Evolutionary conservation across 2,329 filamentous ascomycete genomes (phyloP).

Genomic region (Hortaea werneckii): DNA sequence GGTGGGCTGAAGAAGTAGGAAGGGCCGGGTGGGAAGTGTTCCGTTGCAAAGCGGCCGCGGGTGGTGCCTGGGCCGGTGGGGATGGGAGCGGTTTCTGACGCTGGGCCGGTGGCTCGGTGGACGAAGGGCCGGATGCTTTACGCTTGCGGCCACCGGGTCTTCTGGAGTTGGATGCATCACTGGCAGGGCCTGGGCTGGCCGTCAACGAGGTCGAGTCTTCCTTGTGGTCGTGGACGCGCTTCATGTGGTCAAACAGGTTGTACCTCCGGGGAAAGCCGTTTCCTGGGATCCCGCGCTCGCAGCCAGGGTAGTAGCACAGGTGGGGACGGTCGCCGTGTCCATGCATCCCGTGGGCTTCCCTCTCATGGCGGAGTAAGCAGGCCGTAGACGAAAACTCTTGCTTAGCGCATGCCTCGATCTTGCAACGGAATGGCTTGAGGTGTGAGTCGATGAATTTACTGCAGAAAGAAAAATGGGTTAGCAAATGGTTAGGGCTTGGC

Average conservation of each 20-base stretch:
- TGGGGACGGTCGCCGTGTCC: slow-evolving; percentile 89
- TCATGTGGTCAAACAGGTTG: slow-evolving; percentile 97
- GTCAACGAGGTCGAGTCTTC: slow-evolving; percentile 7
- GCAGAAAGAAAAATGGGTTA: slow-evolving; percentile 5
- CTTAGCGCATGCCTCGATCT: slow-evolving; percentile 70
- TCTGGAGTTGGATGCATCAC: slow-evolving; percentile 1
- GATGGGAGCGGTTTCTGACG: slow-evolving; percentile 1
- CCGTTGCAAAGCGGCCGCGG: background rate
- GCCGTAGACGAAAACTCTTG: slow-evolving; percentile 90
- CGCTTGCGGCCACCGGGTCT: slow-evolving; percentile 18
- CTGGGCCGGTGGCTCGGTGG: slow-evolving; percentile 13
- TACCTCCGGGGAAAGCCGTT: slow-evolving; percentile 91
- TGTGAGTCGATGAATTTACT: slow-evolving; percentile 98
- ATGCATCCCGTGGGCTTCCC: slow-evolving; percentile 91
- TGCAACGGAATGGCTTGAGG: slow-evolving; percentile 92
- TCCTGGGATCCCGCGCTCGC: slow-evolving; percentile 69
- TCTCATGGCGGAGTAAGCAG: slow-evolving; percentile 86
- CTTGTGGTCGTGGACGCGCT: slow-evolving; percentile 67
- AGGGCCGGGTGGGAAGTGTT: background rate
- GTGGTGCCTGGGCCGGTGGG: background rate
- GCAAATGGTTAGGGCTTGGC: background rate
- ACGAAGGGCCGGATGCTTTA: slow-evolving; percentile 13
- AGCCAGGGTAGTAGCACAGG: slow-evolving; percentile 77
- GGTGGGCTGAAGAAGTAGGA: background rate
- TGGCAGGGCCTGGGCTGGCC: slow-evolving; percentile 3